Evolutionary conservation across 192 early-diverging fungal species (phyloP).

Genomic region (Chytriomyces sp.): DNA sequence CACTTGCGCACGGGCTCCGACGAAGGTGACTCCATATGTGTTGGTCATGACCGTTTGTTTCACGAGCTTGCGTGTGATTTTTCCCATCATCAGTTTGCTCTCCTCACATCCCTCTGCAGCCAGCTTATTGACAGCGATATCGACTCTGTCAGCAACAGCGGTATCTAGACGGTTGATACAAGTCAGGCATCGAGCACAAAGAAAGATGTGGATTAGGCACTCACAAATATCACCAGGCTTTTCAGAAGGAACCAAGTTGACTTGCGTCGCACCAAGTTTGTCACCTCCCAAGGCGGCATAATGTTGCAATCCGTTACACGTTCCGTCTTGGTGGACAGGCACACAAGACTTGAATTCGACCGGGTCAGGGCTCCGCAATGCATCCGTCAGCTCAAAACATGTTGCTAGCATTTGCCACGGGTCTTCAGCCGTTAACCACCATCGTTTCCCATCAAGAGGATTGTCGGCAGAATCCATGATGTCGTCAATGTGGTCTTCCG

Average conservation of each 20-base stretch:
- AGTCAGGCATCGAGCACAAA: not conserved
- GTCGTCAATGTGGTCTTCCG: constrained; percentile 73
- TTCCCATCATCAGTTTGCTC: constrained; percentile 51
- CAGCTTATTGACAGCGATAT: constrained; percentile 61
- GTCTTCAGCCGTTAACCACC: constrained; percentile 89
- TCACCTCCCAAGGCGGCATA: constrained; percentile 97
- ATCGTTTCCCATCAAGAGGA: constrained; percentile 72
- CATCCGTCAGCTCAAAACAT: constrained; percentile 81
- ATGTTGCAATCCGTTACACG: constrained; percentile 98
- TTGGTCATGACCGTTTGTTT: constrained; percentile 99
- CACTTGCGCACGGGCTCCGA: constrained; percentile 90
- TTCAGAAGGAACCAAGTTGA: constrained; percentile 84
- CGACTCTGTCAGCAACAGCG: constrained; percentile 80
- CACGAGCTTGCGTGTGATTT: constrained; percentile 89
- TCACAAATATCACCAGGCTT: constrained; percentile 82
- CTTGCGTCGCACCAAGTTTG: constrained; percentile 78
- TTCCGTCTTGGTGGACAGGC: constrained; percentile 96
- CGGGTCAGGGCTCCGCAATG: constrained; percentile 73
- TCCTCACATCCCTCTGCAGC: constrained; percentile 55
- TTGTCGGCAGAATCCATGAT: constrained; percentile 83
- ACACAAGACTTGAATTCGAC: constrained; percentile 68
- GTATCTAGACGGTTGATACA: constrained; percentile 53
- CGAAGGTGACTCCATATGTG: constrained; percentile 96
- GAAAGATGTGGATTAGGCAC: not conserved
- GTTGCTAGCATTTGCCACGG: constrained; percentile 94